A percentile compares a stretch with the other conserved stretches of the same genome.
Evolutionary conservation across 805 yeast genomes (phyloP).

Genomic region (Brettanomyces bruxellensis): DNA sequence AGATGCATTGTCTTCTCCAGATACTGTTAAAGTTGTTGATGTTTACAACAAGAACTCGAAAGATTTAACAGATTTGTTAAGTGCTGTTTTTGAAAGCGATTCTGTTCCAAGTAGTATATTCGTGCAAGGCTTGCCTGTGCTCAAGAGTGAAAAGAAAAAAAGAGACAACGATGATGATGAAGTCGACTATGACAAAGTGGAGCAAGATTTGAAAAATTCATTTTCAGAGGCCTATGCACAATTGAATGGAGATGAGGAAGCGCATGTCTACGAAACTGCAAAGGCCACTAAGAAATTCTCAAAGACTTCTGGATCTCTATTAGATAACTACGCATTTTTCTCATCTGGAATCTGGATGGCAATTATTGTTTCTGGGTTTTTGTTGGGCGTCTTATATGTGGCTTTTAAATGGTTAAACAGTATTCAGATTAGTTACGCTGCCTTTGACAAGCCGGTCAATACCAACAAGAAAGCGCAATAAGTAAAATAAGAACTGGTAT

Average conservation of each 20-base stretch:
- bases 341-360: slow-evolving; percentile 78
- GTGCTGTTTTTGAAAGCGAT: too few relatives aligned
- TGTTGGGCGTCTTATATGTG: slow-evolving; percentile 45
- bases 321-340: slow-evolving; percentile 61
- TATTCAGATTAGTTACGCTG: slow-evolving; percentile 69
- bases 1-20: not conserved
- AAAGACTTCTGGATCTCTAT: slow-evolving; percentile 32
- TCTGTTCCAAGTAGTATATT: slow-evolving; percentile 11
- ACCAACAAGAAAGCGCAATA: slow-evolving; percentile 37
- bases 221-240: slow-evolving; percentile 22
- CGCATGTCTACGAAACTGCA: not conserved
- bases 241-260: slow-evolving; percentile 12
- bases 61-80: too few relatives aligned
- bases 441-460: slow-evolving; percentile 65
- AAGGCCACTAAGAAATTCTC: slow-evolving; percentile 1
- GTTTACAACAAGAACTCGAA: too few relatives aligned
- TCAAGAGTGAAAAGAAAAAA: not conserved
- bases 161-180: slow-evolving; percentile 8
- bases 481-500: not conserved
- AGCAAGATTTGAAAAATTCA: slow-evolving; percentile 22
- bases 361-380: slow-evolving; percentile 52
- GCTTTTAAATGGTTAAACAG: slow-evolving; percentile 68
- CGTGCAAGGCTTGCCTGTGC: slow-evolving; percentile 25
- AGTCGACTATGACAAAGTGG: slow-evolving; percentile 16
- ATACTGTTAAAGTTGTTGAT: not conserved